Evolutionary conservation across 208 protist genomes (phyloP).

Genomic region (Wallacemonas sp.): DNA sequence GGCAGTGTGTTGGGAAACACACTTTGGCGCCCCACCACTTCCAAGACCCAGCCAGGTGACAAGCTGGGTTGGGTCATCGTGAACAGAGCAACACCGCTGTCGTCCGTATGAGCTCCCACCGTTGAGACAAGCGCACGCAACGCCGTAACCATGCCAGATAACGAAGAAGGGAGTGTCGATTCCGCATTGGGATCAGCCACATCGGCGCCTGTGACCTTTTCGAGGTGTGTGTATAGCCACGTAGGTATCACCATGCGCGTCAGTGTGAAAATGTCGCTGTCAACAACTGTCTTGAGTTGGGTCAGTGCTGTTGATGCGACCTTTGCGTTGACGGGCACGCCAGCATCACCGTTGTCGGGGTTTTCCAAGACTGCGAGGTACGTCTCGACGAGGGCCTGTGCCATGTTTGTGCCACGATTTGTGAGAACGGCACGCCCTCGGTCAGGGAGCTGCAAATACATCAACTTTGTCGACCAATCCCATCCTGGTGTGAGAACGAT

Average conservation of each 20-base stretch:
- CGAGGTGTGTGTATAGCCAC: background rate
- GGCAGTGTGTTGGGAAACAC: background rate
- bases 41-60: background rate
- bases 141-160: too few species aligned
- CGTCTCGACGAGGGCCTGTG: background rate
- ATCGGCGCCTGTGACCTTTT: background rate
- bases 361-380: background rate
- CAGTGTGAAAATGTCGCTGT: conserved; percentile 4
- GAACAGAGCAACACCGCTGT: too few species aligned
- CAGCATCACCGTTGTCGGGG: background rate
- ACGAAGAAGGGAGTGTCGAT: too few species aligned
- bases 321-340: background rate
- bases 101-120: too few species aligned
- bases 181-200: too few species aligned
- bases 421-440: conserved; percentile 32
- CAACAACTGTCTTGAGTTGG: background rate
- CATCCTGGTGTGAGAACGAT: conserved; percentile 29
- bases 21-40: background rate
- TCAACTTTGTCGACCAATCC: conserved; percentile 42
- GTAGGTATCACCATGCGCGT: conserved; percentile 4
- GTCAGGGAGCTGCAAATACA: conserved; percentile 35
- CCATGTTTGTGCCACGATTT: conserved; percentile 12
- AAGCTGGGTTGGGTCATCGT: too few species aligned
- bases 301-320: background rate
- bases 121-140: too few species aligned